phyloP scores from a whole-genome alignment of 2,329 filamentous ascomycete species.

The Rhynchosporium agropyri region DNA sequence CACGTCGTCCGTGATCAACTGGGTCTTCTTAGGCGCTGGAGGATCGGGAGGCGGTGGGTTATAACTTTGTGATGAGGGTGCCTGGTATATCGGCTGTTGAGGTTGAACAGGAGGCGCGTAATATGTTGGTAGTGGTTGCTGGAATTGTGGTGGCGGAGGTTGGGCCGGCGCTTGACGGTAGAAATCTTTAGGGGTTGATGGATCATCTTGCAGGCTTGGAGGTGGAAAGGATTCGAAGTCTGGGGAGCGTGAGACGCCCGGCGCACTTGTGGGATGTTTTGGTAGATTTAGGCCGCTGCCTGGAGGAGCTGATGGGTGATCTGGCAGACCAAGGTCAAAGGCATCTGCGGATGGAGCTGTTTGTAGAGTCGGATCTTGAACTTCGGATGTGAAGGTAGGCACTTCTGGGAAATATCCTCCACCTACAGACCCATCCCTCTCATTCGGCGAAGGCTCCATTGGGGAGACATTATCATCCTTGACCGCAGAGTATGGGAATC shows the following conservation, averaged over 20 bases:
- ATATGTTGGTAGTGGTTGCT: conserved; percentile 20
- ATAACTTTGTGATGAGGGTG: conserved; percentile 17
- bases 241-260: conserved; percentile 40
- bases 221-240: conserved; percentile 39
- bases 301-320: conserved; percentile 36
- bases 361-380: conserved; percentile 33
- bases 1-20: conserved; percentile 65
- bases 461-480: conserved; percentile 53
- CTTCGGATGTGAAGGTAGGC: conserved; percentile 41
- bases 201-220: conserved; percentile 28
- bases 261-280: conserved; percentile 38
- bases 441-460: conserved; percentile 48
- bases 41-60: conserved; percentile 26
- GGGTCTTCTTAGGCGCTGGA: conserved; percentile 32
- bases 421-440: conserved; percentile 52
- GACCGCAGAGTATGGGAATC: conserved; percentile 40
- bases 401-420: conserved; percentile 61
- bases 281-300: conserved; percentile 40
- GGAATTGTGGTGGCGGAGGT: conserved; percentile 31
- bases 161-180: conserved; percentile 26
- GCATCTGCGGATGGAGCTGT: conserved; percentile 35
- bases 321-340: conserved; percentile 35
- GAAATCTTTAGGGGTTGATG: conserved; percentile 23
- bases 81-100: conserved; percentile 27
- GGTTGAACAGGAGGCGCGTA: conserved; percentile 31